These are phyloP conservation scores for Blastobotrys attinorum DNA, from an alignment of 805 yeast species.

Conservation along the genomic window DNA sequence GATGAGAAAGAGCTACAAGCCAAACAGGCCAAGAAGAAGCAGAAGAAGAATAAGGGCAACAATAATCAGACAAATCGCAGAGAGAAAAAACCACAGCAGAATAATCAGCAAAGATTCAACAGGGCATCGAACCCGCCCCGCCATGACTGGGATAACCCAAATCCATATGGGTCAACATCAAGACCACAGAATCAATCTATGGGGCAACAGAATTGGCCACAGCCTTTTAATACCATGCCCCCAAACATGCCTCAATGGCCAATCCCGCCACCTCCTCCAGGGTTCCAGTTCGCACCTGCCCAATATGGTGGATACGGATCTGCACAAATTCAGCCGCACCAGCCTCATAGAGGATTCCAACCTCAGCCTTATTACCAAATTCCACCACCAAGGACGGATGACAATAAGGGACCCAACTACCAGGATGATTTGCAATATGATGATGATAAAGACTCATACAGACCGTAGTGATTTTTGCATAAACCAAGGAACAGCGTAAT, in stretches of 20 bases:
- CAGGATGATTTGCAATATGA: background rate
- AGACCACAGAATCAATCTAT: constrained; percentile 10
- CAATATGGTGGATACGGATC: no score
- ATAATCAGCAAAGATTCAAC: constrained; percentile 10
- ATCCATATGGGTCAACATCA: background rate
- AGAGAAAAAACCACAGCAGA: constrained; percentile 15
- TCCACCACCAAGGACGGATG: background rate
- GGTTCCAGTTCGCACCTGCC: no score
- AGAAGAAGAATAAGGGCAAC: constrained; percentile 34
- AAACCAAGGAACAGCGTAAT: no score
- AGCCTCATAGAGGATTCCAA: background rate
- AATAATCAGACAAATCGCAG: constrained; percentile 11
- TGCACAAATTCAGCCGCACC: background rate
- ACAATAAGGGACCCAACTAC: no score
- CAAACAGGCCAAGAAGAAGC: constrained; percentile 57
- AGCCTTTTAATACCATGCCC: no score
- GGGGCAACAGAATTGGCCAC: constrained; percentile 16
- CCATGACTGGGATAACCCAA: constrained; percentile 5
- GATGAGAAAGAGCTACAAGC: constrained; percentile 79
- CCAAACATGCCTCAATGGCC: no score
- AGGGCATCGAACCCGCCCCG: no score
- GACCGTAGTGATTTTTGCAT: background rate
- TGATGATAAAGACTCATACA: constrained; percentile 1
- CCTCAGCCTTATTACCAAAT: no score
- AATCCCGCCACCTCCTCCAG: no score